These are phyloP conservation scores for Endotrypanum monterogeii DNA, from an alignment of 208 protist species.

Conservation along the genomic window DNA sequence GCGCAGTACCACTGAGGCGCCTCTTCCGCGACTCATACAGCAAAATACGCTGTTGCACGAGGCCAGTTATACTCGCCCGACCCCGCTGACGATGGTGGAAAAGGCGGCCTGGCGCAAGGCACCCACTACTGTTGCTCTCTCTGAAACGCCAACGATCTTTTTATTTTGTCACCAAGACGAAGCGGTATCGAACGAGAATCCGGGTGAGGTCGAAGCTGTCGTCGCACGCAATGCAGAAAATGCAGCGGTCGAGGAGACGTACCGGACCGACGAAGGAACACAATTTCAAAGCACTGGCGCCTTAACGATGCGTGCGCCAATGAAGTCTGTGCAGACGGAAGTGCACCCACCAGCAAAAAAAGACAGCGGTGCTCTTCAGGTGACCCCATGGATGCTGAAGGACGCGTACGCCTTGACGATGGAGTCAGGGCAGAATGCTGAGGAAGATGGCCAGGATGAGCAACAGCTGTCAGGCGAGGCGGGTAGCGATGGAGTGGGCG, in stretches of 20 bases:
- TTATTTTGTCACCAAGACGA: conserved; percentile 89
- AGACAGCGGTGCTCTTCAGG: conserved; percentile 65
- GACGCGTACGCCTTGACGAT: conserved; percentile 65
- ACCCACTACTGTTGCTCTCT: conserved; percentile 69
- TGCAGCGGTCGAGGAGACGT: conserved; percentile 49
- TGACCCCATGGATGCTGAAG: conserved; percentile 90
- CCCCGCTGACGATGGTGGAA: conserved; percentile 46
- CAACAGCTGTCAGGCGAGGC: not conserved
- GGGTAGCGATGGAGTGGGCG: conserved; percentile 11
- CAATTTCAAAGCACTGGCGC: conserved; percentile 76
- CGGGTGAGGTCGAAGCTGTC: conserved; percentile 46
- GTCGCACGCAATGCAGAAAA: conserved; percentile 55
- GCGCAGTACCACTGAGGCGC: conserved; percentile 7
- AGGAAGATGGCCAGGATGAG: conserved; percentile 31
- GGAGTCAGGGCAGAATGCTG: conserved; percentile 56
- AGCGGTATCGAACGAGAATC: conserved; percentile 66
- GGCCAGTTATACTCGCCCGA: conserved; percentile 20
- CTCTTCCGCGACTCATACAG: conserved; percentile 17
- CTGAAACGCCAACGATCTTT: conserved; percentile 88
- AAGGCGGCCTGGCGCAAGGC: conserved; percentile 51
- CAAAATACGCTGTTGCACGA: conserved; percentile 40
- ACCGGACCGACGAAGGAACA: conserved; percentile 74
- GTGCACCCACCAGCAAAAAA: conserved; percentile 64
- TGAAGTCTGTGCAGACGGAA: conserved; percentile 88
- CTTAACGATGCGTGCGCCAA: conserved; percentile 78